A percentile compares a stretch with the other conserved stretches of the same genome.
These are phyloP conservation scores for Backusella circina DNA, from an alignment of 192 early-diverging fungal genomes.

Conservation along the genomic window DNA sequence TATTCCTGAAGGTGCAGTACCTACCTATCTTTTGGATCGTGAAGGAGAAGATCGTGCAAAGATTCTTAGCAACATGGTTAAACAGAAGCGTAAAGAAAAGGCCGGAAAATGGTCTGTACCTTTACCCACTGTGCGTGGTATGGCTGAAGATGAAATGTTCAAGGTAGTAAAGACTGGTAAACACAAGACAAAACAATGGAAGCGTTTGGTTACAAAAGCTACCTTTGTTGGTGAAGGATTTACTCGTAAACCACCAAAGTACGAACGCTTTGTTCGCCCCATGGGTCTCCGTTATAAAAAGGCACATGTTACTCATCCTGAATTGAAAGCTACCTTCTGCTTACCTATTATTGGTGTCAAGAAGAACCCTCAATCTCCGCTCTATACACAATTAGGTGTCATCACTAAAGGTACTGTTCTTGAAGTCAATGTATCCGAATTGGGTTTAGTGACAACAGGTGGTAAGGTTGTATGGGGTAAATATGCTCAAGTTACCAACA, in stretches of 20 bases:
- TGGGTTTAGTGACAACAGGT: constrained; percentile 93
- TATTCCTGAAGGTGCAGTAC: constrained; percentile 93
- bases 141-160: constrained; percentile 99
- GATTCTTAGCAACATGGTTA: constrained; percentile 98
- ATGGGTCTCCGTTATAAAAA: constrained; percentile 98
- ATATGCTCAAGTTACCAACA: constrained; percentile 95
- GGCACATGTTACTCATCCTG: constrained; percentile 98
- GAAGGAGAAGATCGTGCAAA: constrained; percentile 96
- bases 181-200: constrained; percentile 93
- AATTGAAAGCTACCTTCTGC: constrained; percentile 95
- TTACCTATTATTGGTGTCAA: constrained; percentile 97
- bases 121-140: constrained; percentile 95
- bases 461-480: constrained; percentile 99
- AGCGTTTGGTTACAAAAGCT: constrained; percentile 97
- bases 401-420: constrained; percentile 98
- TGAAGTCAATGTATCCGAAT: constrained; percentile 83
- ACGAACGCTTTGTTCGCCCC: constrained; percentile 97
- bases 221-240: constrained; percentile 99
- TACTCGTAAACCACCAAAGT: constrained; percentile 99
- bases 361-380: constrained; percentile 95
- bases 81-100: constrained; percentile 99
- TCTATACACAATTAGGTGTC: constrained; percentile 96
- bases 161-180: constrained; percentile 96
- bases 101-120: constrained; percentile 98
- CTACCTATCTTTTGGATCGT: constrained; percentile 96